Evolutionary conservation across 192 early-diverging fungal species (phyloP).

Genomic region (Umbelopsis sp.): DNA sequence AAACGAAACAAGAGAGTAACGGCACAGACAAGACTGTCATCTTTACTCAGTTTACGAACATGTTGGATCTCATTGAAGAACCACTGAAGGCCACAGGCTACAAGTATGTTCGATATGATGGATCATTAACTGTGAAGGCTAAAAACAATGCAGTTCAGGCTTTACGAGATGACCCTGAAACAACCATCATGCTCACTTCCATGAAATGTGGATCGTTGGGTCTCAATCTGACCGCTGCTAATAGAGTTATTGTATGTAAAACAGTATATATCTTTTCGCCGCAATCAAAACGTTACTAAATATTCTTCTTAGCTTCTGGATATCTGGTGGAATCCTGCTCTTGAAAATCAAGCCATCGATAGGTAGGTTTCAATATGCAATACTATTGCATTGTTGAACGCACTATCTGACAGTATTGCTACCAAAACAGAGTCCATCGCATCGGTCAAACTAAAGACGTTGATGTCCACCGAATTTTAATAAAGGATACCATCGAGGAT

Average conservation of each 20-base stretch:
- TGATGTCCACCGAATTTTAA: constrained; percentile 60
- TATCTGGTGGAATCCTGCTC: constrained; percentile 42
- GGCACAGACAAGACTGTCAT: constrained; percentile 53
- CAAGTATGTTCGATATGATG: constrained; percentile 46
- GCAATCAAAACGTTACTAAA: too few species aligned
- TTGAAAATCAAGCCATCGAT: constrained; percentile 65
- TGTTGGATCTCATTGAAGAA: constrained; percentile 48
- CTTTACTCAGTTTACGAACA: constrained; percentile 55
- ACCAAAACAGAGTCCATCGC: constrained; percentile 58
- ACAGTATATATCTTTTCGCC: not conserved
- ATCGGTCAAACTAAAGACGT: constrained; percentile 70
- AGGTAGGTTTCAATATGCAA: too few species aligned
- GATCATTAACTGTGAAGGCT: constrained; percentile 38
- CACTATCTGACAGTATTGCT: too few species aligned
- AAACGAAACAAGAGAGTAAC: constrained; percentile 18
- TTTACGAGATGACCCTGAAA: constrained; percentile 42
- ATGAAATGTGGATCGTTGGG: constrained; percentile 73
- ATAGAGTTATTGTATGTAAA: constrained; percentile 12
- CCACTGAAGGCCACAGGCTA: constrained; percentile 35
- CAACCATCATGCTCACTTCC: constrained; percentile 61
- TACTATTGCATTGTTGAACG: too few species aligned
- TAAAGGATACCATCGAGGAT: constrained; percentile 70
- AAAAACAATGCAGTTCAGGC: constrained; percentile 42
- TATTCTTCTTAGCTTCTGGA: constrained; percentile 24
- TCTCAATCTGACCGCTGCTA: constrained; percentile 55